Base-by-base conservation (phyloP, 2,329 filamentous ascomycete genomes). In the Cordyceps javanica region DNA sequence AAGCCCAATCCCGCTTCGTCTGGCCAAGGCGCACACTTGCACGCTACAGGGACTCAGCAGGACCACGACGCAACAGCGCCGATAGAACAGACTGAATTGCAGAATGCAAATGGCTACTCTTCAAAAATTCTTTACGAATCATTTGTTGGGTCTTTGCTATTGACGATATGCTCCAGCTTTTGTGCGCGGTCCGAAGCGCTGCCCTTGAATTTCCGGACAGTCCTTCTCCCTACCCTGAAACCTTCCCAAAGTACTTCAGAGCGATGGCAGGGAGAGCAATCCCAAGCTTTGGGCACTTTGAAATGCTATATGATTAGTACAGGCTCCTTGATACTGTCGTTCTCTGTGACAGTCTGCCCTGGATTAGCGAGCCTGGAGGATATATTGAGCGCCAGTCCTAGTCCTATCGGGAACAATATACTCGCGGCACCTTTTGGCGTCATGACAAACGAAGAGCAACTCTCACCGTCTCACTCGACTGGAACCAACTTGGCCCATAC, bases 231-330 rank as follows among this genome's bases (percentile, higher is more conserved):
- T 25, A 59, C 72, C 14, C 59, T 65, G 44, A 62, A 66, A 52
- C 64, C 67, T n/a, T 59, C 65, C 16, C 58, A 62, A 41, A 64
- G 65, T 30, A 69, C 72, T 28, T 66, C 63, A 28, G 66, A 69
- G 32, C 61, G 65, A n/a, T 62, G 61, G 8, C 63, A 67, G 11
- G 62, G 66, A 9, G 69, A 30, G 11, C 58, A 56, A 10, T 59
- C 63, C 16, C 66, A 67, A 14, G 60, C 79, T 3, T 67, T 81
- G 23, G 81, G 77, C 3, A 82, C 78, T 7, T 74, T 85, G 16
- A 76, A 77, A 49, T 73, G 78, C 9, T 81, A 82, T 60, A 66
- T 85, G 52, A 84, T 82, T 6, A 83, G 79, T 2, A 79, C 78
- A 0, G 82, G 82, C 2, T 75, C 75, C 11, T 70, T 85, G 8